Evolutionary conservation across 495 filamentous ascomycete species (phyloP), one percentile per base, ranked within the genome.

Genomic region (Cercophora scortea): DNA sequence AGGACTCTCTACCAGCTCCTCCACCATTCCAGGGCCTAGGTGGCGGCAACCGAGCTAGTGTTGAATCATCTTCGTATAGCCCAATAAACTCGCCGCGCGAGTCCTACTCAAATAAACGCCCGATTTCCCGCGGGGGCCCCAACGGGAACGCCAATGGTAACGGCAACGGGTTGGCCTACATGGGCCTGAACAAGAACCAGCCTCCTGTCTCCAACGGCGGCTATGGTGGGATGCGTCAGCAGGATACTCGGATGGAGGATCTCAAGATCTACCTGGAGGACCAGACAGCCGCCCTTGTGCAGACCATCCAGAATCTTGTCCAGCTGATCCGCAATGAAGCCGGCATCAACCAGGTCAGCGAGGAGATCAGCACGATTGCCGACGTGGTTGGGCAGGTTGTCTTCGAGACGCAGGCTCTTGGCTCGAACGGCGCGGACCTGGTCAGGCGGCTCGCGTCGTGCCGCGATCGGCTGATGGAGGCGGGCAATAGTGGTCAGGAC

Each of bases 211-310:
- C 64, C 17, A 68, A 66, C 47, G 56, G 63, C 19, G 44, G 55
- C 35, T 58, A 58, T 34, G 43, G 47, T 15, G 25, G 25, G 25
- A 42, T 47, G 39, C 65, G 47, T 7, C 58, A 61, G 18, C 69
- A 69, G 47, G 66, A 73, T 47, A 61, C 52, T 52, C 84, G 85
- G 49, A 72, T 87, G 45, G 85, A 88, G 61, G 88, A 91, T 56
- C 74, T 91, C 39, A 88, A 71, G 51, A 80, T 86, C 54, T 92
- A 90, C 64, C 82, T 95, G 41, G 88, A 94, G 58, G 87, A 89
- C 56, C 88, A 91, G 67, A 90, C 87, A 11, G 86, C 88, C 45
- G 72, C 82, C 11, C 79, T 95, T 40, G 85, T 94, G 25, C 82
- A 89, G 58, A 85, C 82, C 18, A 91, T 96, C 57, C 88, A 92